Percentiles rank a stretch among this genome's conserved stretches.
These are phyloP conservation scores for Echinochloa phyllopogon DNA, from an alignment of 176 grass and related monocot species.

Conservation along the genomic window DNA sequence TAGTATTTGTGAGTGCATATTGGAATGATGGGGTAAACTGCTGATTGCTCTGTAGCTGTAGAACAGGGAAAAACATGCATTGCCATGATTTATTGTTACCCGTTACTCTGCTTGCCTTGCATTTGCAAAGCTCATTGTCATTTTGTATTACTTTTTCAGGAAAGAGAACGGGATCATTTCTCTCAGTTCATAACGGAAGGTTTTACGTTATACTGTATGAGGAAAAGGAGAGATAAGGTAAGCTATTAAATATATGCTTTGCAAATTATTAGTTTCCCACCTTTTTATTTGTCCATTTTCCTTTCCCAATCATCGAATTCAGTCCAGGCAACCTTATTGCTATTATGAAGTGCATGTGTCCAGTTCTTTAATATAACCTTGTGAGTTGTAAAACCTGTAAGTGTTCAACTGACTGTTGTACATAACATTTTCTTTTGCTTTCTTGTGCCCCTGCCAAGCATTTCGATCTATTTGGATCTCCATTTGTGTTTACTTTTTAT, in stretches of 20 bases:
- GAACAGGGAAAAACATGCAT: neutral
- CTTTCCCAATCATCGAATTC: neutral
- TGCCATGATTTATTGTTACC: neutral
- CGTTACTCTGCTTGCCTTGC: neutral
- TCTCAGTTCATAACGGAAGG: conserved; percentile 96
- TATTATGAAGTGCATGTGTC: neutral
- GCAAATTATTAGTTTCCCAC: conserved; percentile 3
- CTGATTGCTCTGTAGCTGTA: neutral
- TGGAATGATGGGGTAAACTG: conserved; percentile 1
- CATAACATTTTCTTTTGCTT: neutral
- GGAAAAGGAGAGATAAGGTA: conserved; percentile 99
- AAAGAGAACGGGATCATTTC: conserved; percentile 97
- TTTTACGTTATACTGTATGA: conserved; percentile 93
- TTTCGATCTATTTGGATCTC: conserved; percentile 21
- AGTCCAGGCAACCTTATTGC: neutral
- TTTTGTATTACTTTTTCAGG: conserved; percentile 56
- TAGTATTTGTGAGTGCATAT: neutral
- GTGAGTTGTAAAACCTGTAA: conserved; percentile 3
- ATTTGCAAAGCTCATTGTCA: neutral
- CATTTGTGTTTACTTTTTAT: conserved; percentile 15
- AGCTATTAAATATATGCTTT: conserved; percentile 38
- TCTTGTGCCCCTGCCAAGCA: neutral
- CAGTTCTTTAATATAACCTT: neutral
- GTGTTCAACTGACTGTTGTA: neutral
- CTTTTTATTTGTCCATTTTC: conserved; percentile 32